Conservation (phyloP, 345 rosid genomes). For the Microthlaspi erraticum region DNA sequence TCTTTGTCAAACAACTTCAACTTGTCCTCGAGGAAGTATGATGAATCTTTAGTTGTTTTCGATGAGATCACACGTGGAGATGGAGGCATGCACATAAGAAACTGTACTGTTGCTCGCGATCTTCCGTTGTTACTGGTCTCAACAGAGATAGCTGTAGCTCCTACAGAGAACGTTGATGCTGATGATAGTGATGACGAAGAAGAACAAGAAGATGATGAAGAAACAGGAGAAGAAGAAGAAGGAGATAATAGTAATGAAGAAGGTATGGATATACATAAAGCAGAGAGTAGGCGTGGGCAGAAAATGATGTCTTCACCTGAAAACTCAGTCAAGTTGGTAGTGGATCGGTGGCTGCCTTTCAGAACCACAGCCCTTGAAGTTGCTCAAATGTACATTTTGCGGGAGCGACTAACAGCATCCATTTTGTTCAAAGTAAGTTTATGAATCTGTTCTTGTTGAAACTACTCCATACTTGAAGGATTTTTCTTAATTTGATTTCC, state of each 20-base stretch:
- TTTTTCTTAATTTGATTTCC: neutral
- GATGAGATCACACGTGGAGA: slow-evolving; percentile 94
- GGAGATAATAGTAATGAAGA: slow-evolving; percentile 59
- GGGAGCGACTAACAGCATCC: slow-evolving; percentile 76
- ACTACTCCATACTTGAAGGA: neutral
- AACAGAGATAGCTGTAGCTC: slow-evolving; percentile 82
- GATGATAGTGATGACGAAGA: slow-evolving; percentile 48
- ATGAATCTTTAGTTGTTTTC: slow-evolving; percentile 62
- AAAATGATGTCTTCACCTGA: slow-evolving; percentile 80
- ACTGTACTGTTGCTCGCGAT: slow-evolving; percentile 71
- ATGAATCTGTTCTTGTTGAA: neutral
- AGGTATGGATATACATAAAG: slow-evolving; percentile 45
- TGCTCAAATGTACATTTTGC: slow-evolving; percentile 89
- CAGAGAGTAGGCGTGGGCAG: slow-evolving; percentile 44
- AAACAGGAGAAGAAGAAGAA: slow-evolving; percentile 47
- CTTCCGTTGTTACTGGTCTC: slow-evolving; percentile 76
- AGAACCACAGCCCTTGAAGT: slow-evolving; percentile 75
- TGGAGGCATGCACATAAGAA: slow-evolving; percentile 72
- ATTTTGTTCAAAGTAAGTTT: slow-evolving; percentile 70
- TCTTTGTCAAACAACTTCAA: slow-evolving; percentile 67
- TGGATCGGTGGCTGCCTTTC: slow-evolving; percentile 86
- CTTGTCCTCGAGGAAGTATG: slow-evolving; percentile 48
- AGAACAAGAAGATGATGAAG: slow-evolving; percentile 50
- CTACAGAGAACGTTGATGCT: slow-evolving; percentile 47
- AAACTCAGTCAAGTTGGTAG: slow-evolving; percentile 64